Evolutionary conservation across 495 filamentous ascomycete species (phyloP).

Genomic region (Friedmanniomyces endolithicus): DNA sequence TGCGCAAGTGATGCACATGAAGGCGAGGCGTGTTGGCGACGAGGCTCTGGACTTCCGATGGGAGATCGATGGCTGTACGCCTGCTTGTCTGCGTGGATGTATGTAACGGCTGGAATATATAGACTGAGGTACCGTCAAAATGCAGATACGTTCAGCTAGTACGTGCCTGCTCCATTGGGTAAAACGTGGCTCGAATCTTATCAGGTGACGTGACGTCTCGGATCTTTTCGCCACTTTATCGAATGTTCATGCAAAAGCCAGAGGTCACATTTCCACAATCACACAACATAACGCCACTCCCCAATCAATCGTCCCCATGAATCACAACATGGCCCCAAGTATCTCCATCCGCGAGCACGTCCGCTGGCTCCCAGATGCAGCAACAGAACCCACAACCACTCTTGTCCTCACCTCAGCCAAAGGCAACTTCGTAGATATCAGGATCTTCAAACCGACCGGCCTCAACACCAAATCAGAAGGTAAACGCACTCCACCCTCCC

Average conservation of each 20-base stretch:
- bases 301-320: no score
- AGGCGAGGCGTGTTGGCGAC: no score
- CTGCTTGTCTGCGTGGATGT: not conserved
- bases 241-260: no score
- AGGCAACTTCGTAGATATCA: constrained; percentile 40
- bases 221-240: not conserved
- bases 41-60: not conserved
- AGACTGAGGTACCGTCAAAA: no score
- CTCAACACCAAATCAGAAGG: not conserved
- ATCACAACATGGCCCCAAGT: constrained; percentile 7
- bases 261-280: no score
- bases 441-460: constrained; percentile 24
- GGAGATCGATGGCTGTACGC: no score
- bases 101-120: not conserved
- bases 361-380: constrained; percentile 12
- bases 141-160: no score
- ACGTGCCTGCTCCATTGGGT: no score
- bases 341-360: constrained; percentile 14
- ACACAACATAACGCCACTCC: no score
- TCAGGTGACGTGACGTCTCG: not conserved
- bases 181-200: not conserved
- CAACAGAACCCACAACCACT: constrained; percentile 17
- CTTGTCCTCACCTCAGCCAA: constrained; percentile 36
- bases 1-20: no score
- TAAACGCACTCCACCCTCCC: not conserved